These are phyloP conservation scores for Salix purpurea DNA, from an alignment of 345 rosid species.

Conservation along the genomic window DNA sequence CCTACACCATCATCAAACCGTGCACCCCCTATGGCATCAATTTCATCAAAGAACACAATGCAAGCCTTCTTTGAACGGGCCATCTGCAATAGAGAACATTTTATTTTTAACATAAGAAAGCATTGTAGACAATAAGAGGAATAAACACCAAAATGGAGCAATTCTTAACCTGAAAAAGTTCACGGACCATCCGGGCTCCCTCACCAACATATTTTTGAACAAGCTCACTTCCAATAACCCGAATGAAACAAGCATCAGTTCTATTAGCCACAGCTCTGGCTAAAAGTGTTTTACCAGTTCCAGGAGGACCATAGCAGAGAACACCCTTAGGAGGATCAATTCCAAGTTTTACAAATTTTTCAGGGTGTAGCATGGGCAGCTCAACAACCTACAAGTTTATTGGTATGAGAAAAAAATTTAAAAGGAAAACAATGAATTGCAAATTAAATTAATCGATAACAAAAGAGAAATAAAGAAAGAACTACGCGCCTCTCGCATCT, in stretches of 20 bases:
- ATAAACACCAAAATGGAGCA: neutral
- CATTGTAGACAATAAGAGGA: neutral
- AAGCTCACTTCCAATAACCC: constrained; percentile 96
- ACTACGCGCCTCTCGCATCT: constrained; percentile 77
- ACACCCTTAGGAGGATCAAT: constrained; percentile 99
- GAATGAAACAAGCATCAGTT: constrained; percentile 94
- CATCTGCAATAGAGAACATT: constrained; percentile 40
- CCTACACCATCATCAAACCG: constrained; percentile 78
- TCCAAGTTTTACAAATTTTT: constrained; percentile 94
- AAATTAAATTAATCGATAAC: neutral
- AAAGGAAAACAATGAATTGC: neutral
- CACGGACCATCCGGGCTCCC: constrained; percentile 97
- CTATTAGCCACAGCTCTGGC: constrained; percentile 98
- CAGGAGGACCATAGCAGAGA: constrained; percentile 95
- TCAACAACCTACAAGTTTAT: constrained; percentile 66
- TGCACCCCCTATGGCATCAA: constrained; percentile 85
- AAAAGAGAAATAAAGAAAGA: neutral
- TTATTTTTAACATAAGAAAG: neutral
- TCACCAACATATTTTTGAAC: constrained; percentile 97
- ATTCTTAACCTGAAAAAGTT: constrained; percentile 70
- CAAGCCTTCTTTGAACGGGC: constrained; percentile 81
- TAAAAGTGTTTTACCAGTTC: constrained; percentile 92
- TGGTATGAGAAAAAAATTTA: neutral
- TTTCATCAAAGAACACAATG: constrained; percentile 76
- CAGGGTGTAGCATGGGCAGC: constrained; percentile 97